Conservation (phyloP, 306 rosid species). For the Elaeagnus macrophylla region DNA sequence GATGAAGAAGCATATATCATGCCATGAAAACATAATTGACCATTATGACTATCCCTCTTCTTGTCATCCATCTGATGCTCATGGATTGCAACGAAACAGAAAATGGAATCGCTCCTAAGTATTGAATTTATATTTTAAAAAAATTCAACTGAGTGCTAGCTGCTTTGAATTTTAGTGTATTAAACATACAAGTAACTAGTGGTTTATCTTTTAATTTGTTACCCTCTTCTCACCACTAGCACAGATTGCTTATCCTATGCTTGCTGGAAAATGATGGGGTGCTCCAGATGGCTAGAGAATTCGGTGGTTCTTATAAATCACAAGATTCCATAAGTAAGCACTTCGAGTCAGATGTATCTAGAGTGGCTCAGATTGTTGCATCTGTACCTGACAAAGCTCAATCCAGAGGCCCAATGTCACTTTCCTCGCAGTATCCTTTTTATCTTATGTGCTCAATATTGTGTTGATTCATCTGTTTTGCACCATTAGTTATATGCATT, state of each 20-base stretch:
- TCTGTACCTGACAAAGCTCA: conserved; percentile 93
- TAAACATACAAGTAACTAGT: conserved; percentile 12
- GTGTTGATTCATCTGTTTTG: conserved; percentile 8
- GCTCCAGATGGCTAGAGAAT: conserved; percentile 70
- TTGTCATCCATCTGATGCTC: not conserved
- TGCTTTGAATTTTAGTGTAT: not conserved
- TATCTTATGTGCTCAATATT: conserved; percentile 16
- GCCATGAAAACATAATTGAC: not conserved
- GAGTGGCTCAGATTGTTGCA: conserved; percentile 66
- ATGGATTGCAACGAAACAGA: not conserved
- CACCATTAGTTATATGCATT: conserved; percentile 4
- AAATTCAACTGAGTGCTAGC: not conserved
- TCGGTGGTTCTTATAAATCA: conserved; percentile 31
- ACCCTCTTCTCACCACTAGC: conserved; percentile 11
- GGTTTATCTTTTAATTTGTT: conserved; percentile 1
- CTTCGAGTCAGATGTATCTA: conserved; percentile 37
- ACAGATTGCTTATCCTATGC: conserved; percentile 68
- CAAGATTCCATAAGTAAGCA: conserved; percentile 22
- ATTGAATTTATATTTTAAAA: too few relatives aligned
- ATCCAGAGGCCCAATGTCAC: conserved; percentile 43
- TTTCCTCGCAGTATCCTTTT: conserved; percentile 82
- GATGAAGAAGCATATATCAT: not conserved
- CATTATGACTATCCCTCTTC: not conserved
- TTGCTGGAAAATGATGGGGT: conserved; percentile 77
- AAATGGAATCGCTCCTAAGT: not conserved